Percentiles rank a stretch among this genome's conserved stretches.
phyloP scores from a whole-genome alignment of 2,329 filamentous ascomycete species.

The Colletotrichum sp. region DNA sequence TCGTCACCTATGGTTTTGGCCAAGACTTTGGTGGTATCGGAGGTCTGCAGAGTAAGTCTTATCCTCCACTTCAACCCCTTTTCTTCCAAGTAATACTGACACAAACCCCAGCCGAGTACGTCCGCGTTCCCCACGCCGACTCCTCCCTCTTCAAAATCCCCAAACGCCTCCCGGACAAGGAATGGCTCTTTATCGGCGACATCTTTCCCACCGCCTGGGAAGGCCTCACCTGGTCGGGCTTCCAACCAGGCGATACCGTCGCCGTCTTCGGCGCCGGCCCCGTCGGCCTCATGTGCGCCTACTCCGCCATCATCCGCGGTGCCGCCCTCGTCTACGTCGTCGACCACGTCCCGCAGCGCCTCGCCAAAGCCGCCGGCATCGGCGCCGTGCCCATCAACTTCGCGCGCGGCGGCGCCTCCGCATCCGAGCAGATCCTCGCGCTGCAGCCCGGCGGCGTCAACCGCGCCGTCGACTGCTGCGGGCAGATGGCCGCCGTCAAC shows the following conservation, averaged over 20 bases:
- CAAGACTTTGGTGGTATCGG: not conserved
- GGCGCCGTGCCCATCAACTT: constrained; percentile 28
- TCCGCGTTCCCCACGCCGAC: constrained; percentile 69
- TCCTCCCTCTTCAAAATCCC: constrained; percentile 69
- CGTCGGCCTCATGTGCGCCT: constrained; percentile 62
- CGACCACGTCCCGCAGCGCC: constrained; percentile 26
- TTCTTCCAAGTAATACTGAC: not conserved
- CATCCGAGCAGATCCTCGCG: constrained; percentile 24
- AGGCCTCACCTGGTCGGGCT: constrained; percentile 60
- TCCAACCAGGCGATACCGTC: constrained; percentile 63
- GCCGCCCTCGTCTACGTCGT: constrained; percentile 25
- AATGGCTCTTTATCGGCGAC: constrained; percentile 57
- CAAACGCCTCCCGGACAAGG: constrained; percentile 65
- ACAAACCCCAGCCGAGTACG: constrained; percentile 47
- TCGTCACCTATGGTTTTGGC: not conserved
- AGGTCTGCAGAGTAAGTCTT: constrained; percentile 5
- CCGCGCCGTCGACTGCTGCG: constrained; percentile 27
- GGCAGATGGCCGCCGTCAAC: constrained; percentile 22
- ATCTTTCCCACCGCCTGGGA: constrained; percentile 60
- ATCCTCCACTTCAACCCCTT: not conserved
- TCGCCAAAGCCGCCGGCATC: constrained; percentile 24
- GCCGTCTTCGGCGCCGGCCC: constrained; percentile 70
- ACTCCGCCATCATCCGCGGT: constrained; percentile 29
- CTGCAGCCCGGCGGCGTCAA: constrained; percentile 22
- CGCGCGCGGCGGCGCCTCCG: constrained; percentile 4